Evolutionary conservation across 306 rosid species (phyloP), one percentile per base, ranked within the genome.

Genomic region (Cucumis melo): DNA sequence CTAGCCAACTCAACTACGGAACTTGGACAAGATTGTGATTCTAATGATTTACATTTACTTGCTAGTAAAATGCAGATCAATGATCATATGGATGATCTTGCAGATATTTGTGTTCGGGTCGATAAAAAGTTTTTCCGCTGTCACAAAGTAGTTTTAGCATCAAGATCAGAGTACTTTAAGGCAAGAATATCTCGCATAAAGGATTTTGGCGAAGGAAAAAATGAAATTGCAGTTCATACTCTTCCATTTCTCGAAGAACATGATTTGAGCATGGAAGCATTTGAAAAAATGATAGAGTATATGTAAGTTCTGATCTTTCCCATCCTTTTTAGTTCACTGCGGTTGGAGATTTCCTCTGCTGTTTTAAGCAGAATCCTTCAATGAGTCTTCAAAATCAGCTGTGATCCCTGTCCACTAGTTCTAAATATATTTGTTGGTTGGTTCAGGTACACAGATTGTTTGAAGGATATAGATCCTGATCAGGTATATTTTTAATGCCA

Each of bases 111-210:
- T 72, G 76, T 90, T 53, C 87, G 81, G 84, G 90, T 93, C 16
- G 94, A 86, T 79, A 71, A 79, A 50, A 91, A 80, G 57, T 55
- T 21, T 78, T 91, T 93, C 32, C 91, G 90, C 63, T 89, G 96
- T 87, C 96, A 93, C 80, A 92, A 91, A 87, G 92, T 91, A 78
- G 85, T 93, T 87, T 84, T 93, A 61, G 97, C 98, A 72, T 91
- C 98, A 27, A 88, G 98, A 72, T 93, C 97, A 15, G 98, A 93
- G 77, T 93, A 93, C 85, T 91, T 91, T 59, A 91, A 84, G 84
- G 96, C 98, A 78, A 91, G 98, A 82, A 71, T 93, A 74, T 93
- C 89, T 24, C 96, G 82, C 27, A 87, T 91, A 84, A 79, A 86
- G 87, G 94, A 90, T 83, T 93, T 93, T 82, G 85, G 88, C 59